Base-by-base conservation (phyloP, 495 filamentous ascomycete species). In the Schizothecium vesticola region DNA sequence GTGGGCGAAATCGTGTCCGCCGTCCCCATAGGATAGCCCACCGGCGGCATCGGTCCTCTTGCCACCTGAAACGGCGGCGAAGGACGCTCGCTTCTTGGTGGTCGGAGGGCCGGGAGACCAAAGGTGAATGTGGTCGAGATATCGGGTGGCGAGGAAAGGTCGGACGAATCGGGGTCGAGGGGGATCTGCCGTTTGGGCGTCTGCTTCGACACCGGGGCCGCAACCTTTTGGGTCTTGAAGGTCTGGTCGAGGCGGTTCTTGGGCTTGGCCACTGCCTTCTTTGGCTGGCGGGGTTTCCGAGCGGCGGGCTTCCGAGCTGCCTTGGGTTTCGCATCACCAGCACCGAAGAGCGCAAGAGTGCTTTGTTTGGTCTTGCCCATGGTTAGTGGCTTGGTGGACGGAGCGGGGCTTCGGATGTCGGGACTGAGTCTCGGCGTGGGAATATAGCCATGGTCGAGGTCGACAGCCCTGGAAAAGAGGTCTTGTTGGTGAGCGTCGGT, bases 401-500 rank as follows among this genome's bases (percentile, higher is more conserved):
- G 80, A 72, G 85, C 71, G 72, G 79, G 74, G 74, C 78, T 83
- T 62, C 85, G 81, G 23, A 78, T 83, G 80, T 76, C 79, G 67
- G 85, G 87, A 69, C 82, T 89, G 0, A 85, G 82, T 68, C 82
- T 83, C 59, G 90, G 90, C 13, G 89, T 92, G n/a, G 87, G 84
- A 59, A 91, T 87, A 51, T 86, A 87, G 21, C 62, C 69, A 25
- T 73, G 56, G 43, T 69, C 72, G n/a, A 69, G 70, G 59, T 71
- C 72, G 10, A 67, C 51, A 8, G 74, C 75, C 7, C 67, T 59
- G 24, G 69, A 68, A 12, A 58, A 51, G 28, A 72, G 43, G 1
- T 74, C 59, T 62, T 71, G 69, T 13, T 43, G 57, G 77, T 64
- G 28, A 74, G 70, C 59, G 70, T 77, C 56, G 8, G 68, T 58